A percentile compares a stretch with the other conserved stretches of the same genome.
These are phyloP conservation scores for Yamadazyma insecticola DNA, from an alignment of 805 yeast species.

Conservation along the genomic window DNA sequence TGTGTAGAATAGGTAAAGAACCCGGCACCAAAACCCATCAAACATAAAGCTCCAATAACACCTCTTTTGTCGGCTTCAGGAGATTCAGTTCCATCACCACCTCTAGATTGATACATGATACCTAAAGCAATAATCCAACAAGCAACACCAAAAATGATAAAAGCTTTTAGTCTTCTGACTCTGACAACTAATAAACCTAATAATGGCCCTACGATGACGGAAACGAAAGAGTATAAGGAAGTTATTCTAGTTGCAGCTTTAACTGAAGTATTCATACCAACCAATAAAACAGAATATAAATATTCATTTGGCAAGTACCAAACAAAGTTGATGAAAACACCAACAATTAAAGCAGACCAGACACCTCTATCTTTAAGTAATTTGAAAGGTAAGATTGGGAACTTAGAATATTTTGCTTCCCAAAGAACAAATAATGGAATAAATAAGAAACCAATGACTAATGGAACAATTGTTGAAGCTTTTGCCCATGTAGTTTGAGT, in stretches of 20 bases:
- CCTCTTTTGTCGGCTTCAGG: constrained; percentile 34
- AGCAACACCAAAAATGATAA: constrained; percentile 53
- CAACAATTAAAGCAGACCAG: constrained; percentile 64
- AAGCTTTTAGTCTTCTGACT: constrained; percentile 52
- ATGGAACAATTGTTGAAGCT: constrained; percentile 62
- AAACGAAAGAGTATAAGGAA: constrained; percentile 59
- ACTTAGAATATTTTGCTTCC: constrained; percentile 52
- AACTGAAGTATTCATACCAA: constrained; percentile 55
- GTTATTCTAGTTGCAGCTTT: constrained; percentile 66
- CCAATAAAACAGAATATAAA: constrained; percentile 61
- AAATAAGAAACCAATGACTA: constrained; percentile 60
- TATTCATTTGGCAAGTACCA: constrained; percentile 70
- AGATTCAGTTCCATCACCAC: constrained; percentile 31
- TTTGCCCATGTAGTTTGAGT: constrained; percentile 47
- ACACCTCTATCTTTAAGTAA: constrained; percentile 66
- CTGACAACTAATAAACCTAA: constrained; percentile 51
- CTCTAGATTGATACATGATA: constrained; percentile 52
- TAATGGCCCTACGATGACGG: constrained; percentile 55
- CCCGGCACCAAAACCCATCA: constrained; percentile 72
- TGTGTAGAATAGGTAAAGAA: constrained; percentile 64
- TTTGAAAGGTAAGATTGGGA: constrained; percentile 60
- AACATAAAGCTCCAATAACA: constrained; percentile 58
- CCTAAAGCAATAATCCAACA: constrained; percentile 64
- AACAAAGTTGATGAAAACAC: constrained; percentile 53
- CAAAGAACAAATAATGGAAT: constrained; percentile 57